Percentiles rank a stretch among this genome's conserved stretches.
Evolutionary conservation across 495 filamentous ascomycete species (phyloP).

Genomic region (Cetradonia linearis): DNA sequence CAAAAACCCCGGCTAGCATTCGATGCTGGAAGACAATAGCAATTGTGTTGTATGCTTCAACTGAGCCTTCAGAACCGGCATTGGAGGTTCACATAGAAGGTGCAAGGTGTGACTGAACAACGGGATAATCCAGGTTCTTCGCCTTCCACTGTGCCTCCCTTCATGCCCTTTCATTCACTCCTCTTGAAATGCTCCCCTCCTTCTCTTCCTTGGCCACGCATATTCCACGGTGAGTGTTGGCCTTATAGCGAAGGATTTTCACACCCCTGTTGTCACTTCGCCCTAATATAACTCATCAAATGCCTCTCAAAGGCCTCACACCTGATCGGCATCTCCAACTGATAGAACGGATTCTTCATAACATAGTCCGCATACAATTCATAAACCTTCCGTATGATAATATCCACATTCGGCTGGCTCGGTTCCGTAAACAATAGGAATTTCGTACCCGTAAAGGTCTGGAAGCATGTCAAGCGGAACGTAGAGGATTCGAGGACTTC

Average conservation of each 20-base stretch:
- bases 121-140: neutral
- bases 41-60: neutral
- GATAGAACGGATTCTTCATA: slow-evolving; percentile 99
- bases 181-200: neutral
- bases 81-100: neutral
- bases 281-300: slow-evolving; percentile 60
- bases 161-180: neutral
- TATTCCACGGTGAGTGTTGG: neutral
- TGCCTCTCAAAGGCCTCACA: slow-evolving; percentile 90
- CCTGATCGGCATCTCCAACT: slow-evolving; percentile 91
- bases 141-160: neutral
- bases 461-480: slow-evolving; percentile 92
- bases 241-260: too few species aligned
- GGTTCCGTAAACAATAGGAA: slow-evolving; percentile 94
- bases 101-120: neutral
- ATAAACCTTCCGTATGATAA: slow-evolving; percentile 71
- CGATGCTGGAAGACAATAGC: neutral
- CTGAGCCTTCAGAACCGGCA: neutral
- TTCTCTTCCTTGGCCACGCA: neutral
- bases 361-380: slow-evolving; percentile 95
- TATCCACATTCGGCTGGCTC: slow-evolving; percentile 75
- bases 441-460: slow-evolving; percentile 86
- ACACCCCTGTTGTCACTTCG: slow-evolving; percentile 26
- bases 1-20: neutral
- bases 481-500: slow-evolving; percentile 84